Base-by-base conservation (phyloP, 192 early-diverging fungal genomes). In the Coemansia biformis region DNA sequence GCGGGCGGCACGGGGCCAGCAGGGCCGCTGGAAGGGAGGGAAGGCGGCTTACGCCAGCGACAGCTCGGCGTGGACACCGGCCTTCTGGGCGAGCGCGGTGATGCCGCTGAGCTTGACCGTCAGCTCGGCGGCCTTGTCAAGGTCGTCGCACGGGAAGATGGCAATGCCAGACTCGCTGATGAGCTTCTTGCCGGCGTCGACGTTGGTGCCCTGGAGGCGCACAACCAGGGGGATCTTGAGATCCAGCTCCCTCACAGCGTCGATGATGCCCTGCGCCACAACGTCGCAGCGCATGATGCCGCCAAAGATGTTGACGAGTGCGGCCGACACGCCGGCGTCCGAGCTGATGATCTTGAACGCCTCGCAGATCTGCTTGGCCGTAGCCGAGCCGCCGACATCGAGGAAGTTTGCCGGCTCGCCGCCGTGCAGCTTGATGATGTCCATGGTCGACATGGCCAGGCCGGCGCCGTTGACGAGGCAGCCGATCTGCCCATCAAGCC, bases 261-360 rank as follows among this genome's bases (percentile, higher is more conserved):
- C 82, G 77, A 99, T 96, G 62, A 99, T 93, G 66, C 93, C 96
- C 74, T 96, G 81, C 26, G 96, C 93, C 79, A 97, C 93, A 41
- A 99, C 85, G 68, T 96, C 93, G 77, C 93, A 99, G 46, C 93
- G 87, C 93, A 99, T 99, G 69, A 99, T 99, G 48, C 93, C 96
- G 57, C 96, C 93, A 62, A 99, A 99, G 66, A 99, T 99, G 80
- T 99, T 99, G 62, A 96, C 93, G 54, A 99, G 88, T 54, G 93
- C 91, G 38, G 92, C 90, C n/a, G 89, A 87, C 12, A 99, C 93
- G 43, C 81, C 79, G n/a, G 90, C 85, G 54, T 99, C 96, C 16
- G 92, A 92, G 65, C 86, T 86, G 78, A 99, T 99, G 53, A 97
- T 96, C 79, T 99, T 93, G 81, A 99, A 97, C 29, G 96, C 96